Evolutionary conservation across 768 basidiomycete genomes (phyloP), one percentile per base, ranked within the genome.

Genomic region (Candolleomyces efflorescens): DNA sequence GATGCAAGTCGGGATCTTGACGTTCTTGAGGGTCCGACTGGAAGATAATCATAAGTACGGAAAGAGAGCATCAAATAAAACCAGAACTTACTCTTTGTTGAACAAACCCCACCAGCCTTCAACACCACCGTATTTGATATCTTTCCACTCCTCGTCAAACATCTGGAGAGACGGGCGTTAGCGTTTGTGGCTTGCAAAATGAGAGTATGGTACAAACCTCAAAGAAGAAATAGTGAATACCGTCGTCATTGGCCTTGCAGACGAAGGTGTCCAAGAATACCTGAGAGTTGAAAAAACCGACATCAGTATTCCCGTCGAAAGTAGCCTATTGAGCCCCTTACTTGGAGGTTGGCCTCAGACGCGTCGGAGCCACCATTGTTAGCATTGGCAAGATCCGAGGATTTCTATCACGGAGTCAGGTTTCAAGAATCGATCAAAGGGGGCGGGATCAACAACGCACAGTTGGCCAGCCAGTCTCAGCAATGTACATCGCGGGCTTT

Each of bases 401-500:
- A 86, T 52, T 75, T 73, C 86, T 87, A 55, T 5, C 46, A 17
- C 50, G 47, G 36, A 44, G 39, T 32, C 5, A 17, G 45, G 49
- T 22, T 43, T 22, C 32, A 47, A 45, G 47, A 48, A 26, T 53
- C 4, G 18, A 20, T 49, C 23, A n/a, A 36, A 32, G 11, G 6
- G 47, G 6, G 45, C 43, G 38, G 43, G 47, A 13, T 65, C 15
- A 32, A 5, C 10, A 24, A 51, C 80, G 52, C 71, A 89, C 89
- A 51, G 90, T 82, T 32, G 92, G 81, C 81, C 81, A 78, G 26
- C 92, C 92, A 22, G 94, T 97, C 75, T 99, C 97, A 1, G 95
- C 94, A 62, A 98, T 94, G 72, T 85, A 95, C 81, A 92, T 86
- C 52, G 79, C 71, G 2, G 94, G 94, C 59, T 77, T 47, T 32